Percentiles rank a stretch among this genome's conserved stretches.
Evolutionary conservation across 106 monocot genomes (phyloP).

Genomic region (Allium sativum): DNA sequence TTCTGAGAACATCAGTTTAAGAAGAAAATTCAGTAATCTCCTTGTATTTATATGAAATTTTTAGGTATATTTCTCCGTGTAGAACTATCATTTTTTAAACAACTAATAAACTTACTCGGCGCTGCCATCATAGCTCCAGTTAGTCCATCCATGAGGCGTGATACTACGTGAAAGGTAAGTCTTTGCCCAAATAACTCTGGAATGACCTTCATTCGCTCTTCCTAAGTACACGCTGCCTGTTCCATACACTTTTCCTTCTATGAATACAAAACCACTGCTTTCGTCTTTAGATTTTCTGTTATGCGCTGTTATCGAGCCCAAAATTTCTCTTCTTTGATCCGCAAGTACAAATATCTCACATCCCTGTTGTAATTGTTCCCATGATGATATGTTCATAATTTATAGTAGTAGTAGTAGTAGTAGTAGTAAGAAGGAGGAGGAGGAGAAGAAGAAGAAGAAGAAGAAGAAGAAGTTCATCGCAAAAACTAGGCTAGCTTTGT

Average conservation of each 20-base stretch:
- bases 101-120: conserved; percentile 42
- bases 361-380: conserved; percentile 17
- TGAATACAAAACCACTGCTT: conserved; percentile 68
- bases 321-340: conserved; percentile 47
- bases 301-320: conserved; percentile 76
- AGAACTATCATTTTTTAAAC: neutral
- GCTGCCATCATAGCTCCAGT: conserved; percentile 64
- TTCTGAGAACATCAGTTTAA: conserved; percentile 20
- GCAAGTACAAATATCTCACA: conserved; percentile 80
- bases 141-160: conserved; percentile 66
- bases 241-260: conserved; percentile 68
- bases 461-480: no score
- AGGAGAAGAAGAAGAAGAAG: no score
- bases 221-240: conserved; percentile 56
- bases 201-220: conserved; percentile 42
- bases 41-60: neutral
- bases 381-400: no score
- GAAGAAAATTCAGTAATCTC: neutral
- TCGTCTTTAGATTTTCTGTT: conserved; percentile 45
- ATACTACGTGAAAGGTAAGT: conserved; percentile 86
- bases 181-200: conserved; percentile 58
- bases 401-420: no score
- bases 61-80: neutral
- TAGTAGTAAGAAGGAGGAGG: no score
- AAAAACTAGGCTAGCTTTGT: no score